Evolutionary conservation across 805 yeast genomes (phyloP).

Genomic region (Ogataea neopini): DNA sequence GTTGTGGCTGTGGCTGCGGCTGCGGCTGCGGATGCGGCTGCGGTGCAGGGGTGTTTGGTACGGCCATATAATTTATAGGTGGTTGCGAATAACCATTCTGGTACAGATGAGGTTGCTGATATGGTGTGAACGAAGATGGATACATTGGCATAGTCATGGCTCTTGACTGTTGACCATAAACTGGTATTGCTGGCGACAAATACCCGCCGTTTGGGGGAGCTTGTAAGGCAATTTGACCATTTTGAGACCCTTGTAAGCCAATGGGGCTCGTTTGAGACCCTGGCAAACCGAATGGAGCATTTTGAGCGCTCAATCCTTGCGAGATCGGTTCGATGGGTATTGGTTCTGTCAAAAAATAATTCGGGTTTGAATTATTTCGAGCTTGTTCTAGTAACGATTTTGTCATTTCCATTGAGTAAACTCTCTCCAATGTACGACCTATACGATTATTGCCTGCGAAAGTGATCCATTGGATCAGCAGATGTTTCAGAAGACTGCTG

Average conservation of each 20-base stretch:
- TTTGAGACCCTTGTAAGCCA: background rate
- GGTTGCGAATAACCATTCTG: background rate
- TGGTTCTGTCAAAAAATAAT: background rate
- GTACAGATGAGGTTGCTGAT: background rate
- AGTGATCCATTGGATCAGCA: slow-evolving; percentile 5
- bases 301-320: background rate
- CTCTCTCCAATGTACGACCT: background rate
- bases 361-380: background rate
- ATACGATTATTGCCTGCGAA: background rate
- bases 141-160: background rate
- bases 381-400: background rate
- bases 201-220: too few relatives aligned
- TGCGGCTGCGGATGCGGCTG: too few relatives aligned
- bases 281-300: background rate
- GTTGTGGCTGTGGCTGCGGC: too few relatives aligned
- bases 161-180: background rate
- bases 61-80: too few relatives aligned
- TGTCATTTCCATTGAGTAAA: background rate
- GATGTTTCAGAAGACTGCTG: background rate
- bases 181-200: background rate
- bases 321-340: background rate
- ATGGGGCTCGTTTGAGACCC: background rate
- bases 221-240: background rate
- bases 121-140: background rate
- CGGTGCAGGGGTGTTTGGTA: too few relatives aligned